Evolutionary conservation across 495 filamentous ascomycete genomes (phyloP), one percentile per base, ranked within the genome.

Genomic region (Hapsidospora chrysogenum): DNA sequence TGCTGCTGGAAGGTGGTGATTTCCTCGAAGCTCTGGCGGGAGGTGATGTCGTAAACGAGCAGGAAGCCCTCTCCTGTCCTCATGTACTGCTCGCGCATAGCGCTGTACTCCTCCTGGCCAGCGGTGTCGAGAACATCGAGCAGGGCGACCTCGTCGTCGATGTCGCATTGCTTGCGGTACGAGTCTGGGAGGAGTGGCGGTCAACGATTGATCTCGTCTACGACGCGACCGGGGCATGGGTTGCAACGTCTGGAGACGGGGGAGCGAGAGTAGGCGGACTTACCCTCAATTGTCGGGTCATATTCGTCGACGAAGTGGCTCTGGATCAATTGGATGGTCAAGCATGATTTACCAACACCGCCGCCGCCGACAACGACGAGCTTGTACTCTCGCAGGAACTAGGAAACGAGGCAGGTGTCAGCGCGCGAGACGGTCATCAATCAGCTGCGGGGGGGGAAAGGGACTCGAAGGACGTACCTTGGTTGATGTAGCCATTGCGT

Each of bases 1-100:
- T 97, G 89, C 69, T 95, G 86, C 60, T 96, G 86, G 57, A 95
- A 95, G 23, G 85, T 93, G 58, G 82, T 74, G 53, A 97, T 96
- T 62, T 97, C 92, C 55, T 96, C 86, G 52, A 96, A 96, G 42
- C 81, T 89, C 57, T 94, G 85, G 46, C 87, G 73, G 51, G 87
- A 95, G 10, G 82, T 95, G 63, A 97, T 97, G 35, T 81, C 95
- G 66, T 95, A 97, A 45, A 97, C 85, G 15, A 97, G 73, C 43
- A 97, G 70, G 63, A 97, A 97, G 29, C 89, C 89, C 63, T 97
- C 89, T 50, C 89, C 89, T 23, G 92, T 97, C 47, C 89, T 80
- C 89, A 97, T 97, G 69, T 97, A 97, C 64, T 97, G 89, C 64
- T 97, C 89, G 43, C 89, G 75, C 89, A 97, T 97, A 35, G 89